Conservation (phyloP, 305 asterid species). For the Rubia occidens region DNA sequence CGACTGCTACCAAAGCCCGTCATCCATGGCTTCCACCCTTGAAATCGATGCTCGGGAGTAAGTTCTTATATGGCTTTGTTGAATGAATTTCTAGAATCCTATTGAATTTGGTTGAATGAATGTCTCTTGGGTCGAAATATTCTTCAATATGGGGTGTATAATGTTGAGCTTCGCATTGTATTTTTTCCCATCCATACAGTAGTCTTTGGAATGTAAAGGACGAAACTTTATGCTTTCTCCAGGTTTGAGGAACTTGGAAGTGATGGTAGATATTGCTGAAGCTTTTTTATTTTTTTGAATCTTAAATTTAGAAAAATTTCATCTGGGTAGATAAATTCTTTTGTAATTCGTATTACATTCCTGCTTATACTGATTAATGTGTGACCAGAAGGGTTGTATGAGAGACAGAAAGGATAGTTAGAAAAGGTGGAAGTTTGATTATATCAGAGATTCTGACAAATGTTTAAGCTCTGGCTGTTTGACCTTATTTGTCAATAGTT, state of each 20-base stretch:
- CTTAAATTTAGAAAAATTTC: background rate
- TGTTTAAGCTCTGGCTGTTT: background rate
- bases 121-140: background rate
- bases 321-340: background rate
- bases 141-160: background rate
- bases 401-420: too few relatives aligned
- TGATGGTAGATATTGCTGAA: background rate
- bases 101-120: background rate
- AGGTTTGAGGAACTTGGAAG: background rate
- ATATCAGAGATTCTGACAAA: background rate
- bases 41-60: conserved; percentile 97
- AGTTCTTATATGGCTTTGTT: conserved; percentile 13
- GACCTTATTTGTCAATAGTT: background rate
- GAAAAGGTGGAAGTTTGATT: background rate
- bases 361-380: background rate
- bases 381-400: background rate
- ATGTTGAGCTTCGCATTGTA: background rate
- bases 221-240: background rate
- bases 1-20: background rate
- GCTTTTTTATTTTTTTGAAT: too few relatives aligned
- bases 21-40: conserved; percentile 72
- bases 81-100: background rate
- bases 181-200: background rate
- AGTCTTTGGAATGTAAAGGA: background rate
- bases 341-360: background rate